Percentiles rank a stretch among this genome's conserved stretches.
Conservation (phyloP, 2,329 filamentous ascomycete genomes). For the Thermoascus crustaceus region DNA sequence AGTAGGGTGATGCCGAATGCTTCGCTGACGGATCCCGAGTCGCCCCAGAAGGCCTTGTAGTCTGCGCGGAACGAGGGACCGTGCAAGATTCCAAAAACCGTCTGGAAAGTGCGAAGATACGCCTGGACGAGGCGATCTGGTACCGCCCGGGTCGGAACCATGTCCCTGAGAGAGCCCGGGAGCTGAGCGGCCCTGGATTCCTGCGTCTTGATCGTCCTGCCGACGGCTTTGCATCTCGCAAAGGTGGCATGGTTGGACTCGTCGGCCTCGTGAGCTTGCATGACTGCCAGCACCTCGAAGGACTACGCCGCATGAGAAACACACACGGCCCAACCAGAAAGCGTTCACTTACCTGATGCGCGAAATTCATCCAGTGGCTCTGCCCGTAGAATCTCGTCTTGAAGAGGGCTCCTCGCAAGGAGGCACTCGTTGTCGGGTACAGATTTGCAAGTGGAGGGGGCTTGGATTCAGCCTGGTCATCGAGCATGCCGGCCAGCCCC, state of each 20-base stretch:
- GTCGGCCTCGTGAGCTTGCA: neutral
- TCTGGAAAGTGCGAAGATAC: constrained; percentile 46
- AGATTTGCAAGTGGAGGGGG: neutral
- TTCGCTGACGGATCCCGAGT: neutral
- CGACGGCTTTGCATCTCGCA: constrained; percentile 5
- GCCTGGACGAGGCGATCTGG: constrained; percentile 40
- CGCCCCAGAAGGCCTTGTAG: constrained; percentile 43
- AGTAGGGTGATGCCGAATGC: constrained; percentile 1
- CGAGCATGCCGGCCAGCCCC: neutral
- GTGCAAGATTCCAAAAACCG: constrained; percentile 46
- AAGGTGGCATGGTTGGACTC: constrained; percentile 1
- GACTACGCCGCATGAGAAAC: too few relatives aligned
- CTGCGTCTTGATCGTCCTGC: constrained; percentile 3
- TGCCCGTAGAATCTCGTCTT: constrained; percentile 48
- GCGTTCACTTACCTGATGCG: constrained; percentile 39
- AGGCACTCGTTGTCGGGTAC: constrained; percentile 1
- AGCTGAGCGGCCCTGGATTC: constrained; percentile 2
- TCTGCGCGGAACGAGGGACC: constrained; percentile 44
- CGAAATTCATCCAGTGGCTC: constrained; percentile 44
- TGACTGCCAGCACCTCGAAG: constrained; percentile 37
- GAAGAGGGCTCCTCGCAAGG: constrained; percentile 2
- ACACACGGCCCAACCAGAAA: too few relatives aligned
- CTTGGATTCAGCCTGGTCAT: neutral
- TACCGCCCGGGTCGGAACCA: constrained; percentile 31
- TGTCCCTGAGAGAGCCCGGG: constrained; percentile 1